Base-by-base conservation (phyloP, 2,329 filamentous ascomycete species). In the Epichloe amarillans region DNA sequence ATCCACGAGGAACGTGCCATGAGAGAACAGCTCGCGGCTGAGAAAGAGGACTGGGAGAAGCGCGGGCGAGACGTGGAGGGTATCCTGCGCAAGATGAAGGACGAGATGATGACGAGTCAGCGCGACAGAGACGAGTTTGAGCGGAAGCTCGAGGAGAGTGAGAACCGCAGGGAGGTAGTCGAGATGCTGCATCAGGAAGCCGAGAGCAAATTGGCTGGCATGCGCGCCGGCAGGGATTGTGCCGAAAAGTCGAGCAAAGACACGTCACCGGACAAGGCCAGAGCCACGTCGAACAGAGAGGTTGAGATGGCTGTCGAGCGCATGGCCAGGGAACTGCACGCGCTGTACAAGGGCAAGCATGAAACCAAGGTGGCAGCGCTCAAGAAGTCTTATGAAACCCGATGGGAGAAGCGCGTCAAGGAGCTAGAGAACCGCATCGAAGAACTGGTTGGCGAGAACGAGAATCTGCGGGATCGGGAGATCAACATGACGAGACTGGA, bases 311-410 rank as follows among this genome's bases (percentile, higher is more conserved):
- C 86, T 2, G 85, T 91, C 21, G 88, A 95, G 67, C 88, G 90
- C 57, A 89, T 97, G 40, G 90, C 91, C n/a, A 80, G 88, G 33
- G 93, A 98, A 63, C 76, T 98, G 40, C 93, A 98, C 64, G 77
- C 84, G 0, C 76, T 95, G 11, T 98, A 98, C 77, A 97, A 96
- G 72, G 83, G 85, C 63, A 98, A 98, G 71, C 93, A 98, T 65
- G 91, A 97, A 71, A 88, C 84, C 55, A 98, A 98, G 72, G 91
- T 97, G 43, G 80, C 87, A 1, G 91, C 90, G 4, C 75, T 98
- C 56, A 97, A 84, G 70, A 83, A 84, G 69, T 83, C 79, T 55
- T 85, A 97, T 69, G 88, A 96, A 66, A 79, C 79, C 45, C 83
- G 91, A 50, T 93, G 88, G 79, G 88, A 95, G 68, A 94, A 94